Evolutionary conservation across 2,329 filamentous ascomycete genomes (phyloP), one percentile per base, ranked within the genome.

Genomic region (Fusarium caatingaense): DNA sequence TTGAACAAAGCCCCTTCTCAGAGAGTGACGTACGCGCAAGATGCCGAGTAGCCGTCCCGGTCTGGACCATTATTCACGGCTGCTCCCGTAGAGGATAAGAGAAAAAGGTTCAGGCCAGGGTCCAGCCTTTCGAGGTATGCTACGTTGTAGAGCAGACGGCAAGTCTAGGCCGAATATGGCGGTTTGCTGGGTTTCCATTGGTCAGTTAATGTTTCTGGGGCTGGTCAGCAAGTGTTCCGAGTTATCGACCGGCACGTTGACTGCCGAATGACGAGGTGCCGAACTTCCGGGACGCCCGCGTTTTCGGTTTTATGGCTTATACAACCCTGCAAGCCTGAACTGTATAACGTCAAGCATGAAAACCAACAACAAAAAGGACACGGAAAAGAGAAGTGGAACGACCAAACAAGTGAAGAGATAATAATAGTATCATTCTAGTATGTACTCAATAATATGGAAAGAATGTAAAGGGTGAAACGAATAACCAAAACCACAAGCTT

Each of bases 391-490:
- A 21, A 25, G 13, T n/a, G 32, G n/a, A 42, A 42, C 16, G 9
- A 11, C 3, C 5, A 37, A 40, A n/a, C 10, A 25, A 10, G 41
- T 15, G 10, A 49, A 50, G 8, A 28, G 23, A 47, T 20, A 54
- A 49, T 15, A 45, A 68, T 45, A 56, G 21, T n/a, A 30, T 25
- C 45, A 32, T 42, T 51, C 15, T 42, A 37, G 10, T 37, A 15
- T 20, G 5, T 41, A 27, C 7, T 8, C 7, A 2, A 37, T n/a
- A 37, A 37, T 37, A 37, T 18, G 16, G 34, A 10, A 20, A 47
- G 28, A 64, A 84, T 89, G 87, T 90, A 74, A 83, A 84, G 86
- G 84, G 87, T 85, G 84, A 88, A 89, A 90, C 87, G 87, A 89
- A 86, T 84, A 81, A 83, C 85, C 85, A 79, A 78, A 81, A 83